Percentiles rank a stretch among this genome's conserved stretches.
phyloP scores from a whole-genome alignment of 176 grass and related monocot species.

The Phyllostachys edulis region DNA sequence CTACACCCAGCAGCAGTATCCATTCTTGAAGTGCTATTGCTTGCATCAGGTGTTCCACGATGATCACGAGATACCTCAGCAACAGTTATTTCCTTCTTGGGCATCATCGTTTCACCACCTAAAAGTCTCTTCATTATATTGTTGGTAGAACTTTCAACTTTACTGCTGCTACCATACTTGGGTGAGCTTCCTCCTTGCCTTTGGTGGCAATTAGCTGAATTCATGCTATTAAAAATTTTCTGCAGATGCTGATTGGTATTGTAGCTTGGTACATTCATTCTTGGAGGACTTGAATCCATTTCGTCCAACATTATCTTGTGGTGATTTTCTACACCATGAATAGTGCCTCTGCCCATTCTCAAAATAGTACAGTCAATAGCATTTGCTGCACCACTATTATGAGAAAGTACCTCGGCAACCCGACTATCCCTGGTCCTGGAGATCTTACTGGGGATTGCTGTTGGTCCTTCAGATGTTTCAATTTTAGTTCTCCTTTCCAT shows the following conservation, averaged over 20 bases:
- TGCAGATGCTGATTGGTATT: not conserved
- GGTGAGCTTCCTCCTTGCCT: not conserved
- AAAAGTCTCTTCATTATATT: conserved; percentile 11
- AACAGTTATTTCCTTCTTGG: not conserved
- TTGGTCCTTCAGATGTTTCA: conserved; percentile 12
- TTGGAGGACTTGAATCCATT: conserved; percentile 22
- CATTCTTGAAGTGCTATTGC: not conserved
- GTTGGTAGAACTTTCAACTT: not conserved
- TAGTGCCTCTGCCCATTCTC: not conserved
- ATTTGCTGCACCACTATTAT: conserved; percentile 12
- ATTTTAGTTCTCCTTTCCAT: not conserved
- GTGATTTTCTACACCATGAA: conserved; percentile 14
- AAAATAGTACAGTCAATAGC: not conserved
- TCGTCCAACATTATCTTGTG: not conserved
- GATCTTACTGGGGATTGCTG: conserved; percentile 9
- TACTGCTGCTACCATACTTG: not conserved
- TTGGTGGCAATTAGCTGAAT: not conserved
- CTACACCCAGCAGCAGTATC: not conserved
- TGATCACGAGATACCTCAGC: not conserved
- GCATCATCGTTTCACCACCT: not conserved
- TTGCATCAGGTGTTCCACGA: conserved; percentile 3
- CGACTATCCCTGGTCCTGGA: not conserved
- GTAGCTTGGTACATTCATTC: not conserved
- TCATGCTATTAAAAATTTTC: conserved; percentile 2
- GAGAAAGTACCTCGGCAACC: not conserved